These are phyloP conservation scores for Penicillium atrosanguineum DNA, from an alignment of 495 filamentous ascomycete genomes.

Conservation along the genomic window DNA sequence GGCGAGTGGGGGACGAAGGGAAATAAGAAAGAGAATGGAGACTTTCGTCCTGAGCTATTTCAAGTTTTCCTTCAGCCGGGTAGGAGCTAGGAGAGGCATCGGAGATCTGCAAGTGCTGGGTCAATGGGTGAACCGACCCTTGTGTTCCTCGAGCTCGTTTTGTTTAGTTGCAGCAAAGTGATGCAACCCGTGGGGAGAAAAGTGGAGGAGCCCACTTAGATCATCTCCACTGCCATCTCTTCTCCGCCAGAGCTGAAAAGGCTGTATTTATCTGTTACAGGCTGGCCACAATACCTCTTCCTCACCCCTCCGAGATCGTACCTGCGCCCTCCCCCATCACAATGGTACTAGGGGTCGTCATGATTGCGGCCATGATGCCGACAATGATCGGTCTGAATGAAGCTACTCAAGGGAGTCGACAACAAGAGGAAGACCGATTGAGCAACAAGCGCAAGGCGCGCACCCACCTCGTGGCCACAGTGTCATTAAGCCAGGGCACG, in stretches of 20 bases:
- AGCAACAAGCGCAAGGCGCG: constrained; percentile 21
- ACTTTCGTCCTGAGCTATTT: constrained; percentile 6
- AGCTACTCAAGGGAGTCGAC: constrained; percentile 18
- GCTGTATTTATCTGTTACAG: constrained; percentile 17
- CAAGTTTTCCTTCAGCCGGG: constrained; percentile 3
- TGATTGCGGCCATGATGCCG: constrained; percentile 33
- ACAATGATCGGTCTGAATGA: constrained; percentile 31
- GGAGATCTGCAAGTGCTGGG: constrained; percentile 11
- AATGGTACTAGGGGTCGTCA: constrained; percentile 28
- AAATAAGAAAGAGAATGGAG: neutral
- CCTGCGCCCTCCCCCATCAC: constrained; percentile 2
- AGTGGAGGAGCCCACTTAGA: constrained; percentile 12
- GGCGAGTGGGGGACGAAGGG: neutral
- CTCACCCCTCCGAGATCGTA: neutral
- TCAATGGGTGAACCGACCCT: neutral
- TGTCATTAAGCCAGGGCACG: constrained; percentile 18
- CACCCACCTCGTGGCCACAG: constrained; percentile 22
- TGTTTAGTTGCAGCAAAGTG: constrained; percentile 17
- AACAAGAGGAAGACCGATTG: constrained; percentile 23
- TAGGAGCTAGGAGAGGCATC: neutral
- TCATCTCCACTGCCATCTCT: constrained; percentile 6
- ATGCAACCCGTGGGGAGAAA: constrained; percentile 12
- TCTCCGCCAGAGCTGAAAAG: constrained; percentile 10
- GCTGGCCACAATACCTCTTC: neutral
- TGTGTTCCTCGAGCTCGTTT: constrained; percentile 5